Base-by-base conservation (phyloP, 352 stramenopile species). In the Globisporangium iwayamae region DNA sequence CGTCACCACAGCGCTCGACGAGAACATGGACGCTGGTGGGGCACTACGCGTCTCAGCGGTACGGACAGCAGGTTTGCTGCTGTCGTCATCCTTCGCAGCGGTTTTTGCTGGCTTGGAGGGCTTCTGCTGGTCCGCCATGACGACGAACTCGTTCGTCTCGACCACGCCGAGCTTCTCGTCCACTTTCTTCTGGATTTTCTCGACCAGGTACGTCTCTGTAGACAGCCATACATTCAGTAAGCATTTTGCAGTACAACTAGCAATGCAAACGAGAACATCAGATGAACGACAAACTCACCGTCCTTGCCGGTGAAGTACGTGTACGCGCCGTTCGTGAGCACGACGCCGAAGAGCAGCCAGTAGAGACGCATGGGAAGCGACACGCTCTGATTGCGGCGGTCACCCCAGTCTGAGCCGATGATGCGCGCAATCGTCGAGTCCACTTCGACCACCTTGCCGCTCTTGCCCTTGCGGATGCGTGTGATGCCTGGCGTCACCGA, bases 381-480 rank as follows among this genome's bases (percentile, higher is more conserved):
- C 56, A 91, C 74, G 25, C 68, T 69, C 72, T 91, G 83, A 34
- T 76, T 74, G 45, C 81, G 80, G 20, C 83, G 83, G 58, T 91
- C 83, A 45, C 75, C 83, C 83, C 83, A 91, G 65, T 91, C 83
- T 7, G 83, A 91, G 50, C 83, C 83, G 30, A 91, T 83, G 66
- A 91, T 74, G 41, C 83, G 81, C 60, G 78, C 78, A 14, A 87
- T 66, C 4, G 78, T 83, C 63, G 78, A 84, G 62, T 87, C 78
- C 59, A 84, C 51, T 50, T 87, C 76, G 11, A 79, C 67, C 47
- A 82, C 74, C 60, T 75, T 81, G 9, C 50, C 50, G 6, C 46
- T 64, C 10, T 68, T 67, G 30, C 59, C 63, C 22, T 79, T 81
- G 39, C 68, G 70, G 34, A 85, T 66, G 53, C 74, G 78, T 34